These are phyloP conservation scores for Pachyrhizus erosus DNA, from an alignment of 306 rosid species.

Conservation along the genomic window DNA sequence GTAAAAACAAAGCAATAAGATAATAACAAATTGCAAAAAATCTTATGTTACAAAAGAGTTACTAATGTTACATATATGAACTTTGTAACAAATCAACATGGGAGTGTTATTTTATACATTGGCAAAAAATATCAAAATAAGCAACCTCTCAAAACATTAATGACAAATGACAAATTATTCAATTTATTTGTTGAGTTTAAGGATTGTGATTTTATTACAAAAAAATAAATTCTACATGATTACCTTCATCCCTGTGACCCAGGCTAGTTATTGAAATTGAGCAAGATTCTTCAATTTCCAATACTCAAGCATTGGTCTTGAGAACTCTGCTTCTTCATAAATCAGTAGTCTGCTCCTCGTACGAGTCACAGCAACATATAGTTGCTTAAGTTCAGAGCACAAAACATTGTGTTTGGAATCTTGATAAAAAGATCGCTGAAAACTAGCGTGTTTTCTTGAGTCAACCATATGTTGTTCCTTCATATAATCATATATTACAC, in stretches of 20 bases:
- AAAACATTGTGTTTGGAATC: constrained; percentile 64
- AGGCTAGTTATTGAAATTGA: constrained; percentile 55
- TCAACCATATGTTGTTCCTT: constrained; percentile 57
- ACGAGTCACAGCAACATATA: constrained; percentile 72
- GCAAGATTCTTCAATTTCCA: constrained; percentile 63
- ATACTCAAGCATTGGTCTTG: constrained; percentile 59
- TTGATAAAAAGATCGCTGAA: neutral
- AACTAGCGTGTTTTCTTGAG: neutral
- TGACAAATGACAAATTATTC: neutral
- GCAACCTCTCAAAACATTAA: neutral
- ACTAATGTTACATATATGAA: neutral
- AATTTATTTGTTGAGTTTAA: neutral
- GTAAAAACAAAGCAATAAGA: neutral
- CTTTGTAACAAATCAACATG: neutral
- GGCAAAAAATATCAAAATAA: neutral
- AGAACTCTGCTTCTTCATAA: constrained; percentile 51
- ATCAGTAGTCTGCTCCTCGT: constrained; percentile 69
- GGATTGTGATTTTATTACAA: neutral
- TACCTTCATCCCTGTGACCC: constrained; percentile 57
- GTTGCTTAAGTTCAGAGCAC: constrained; percentile 74
- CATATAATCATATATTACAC: constrained; percentile 66
- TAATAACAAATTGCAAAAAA: neutral
- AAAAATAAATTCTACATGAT: neutral
- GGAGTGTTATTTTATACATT: neutral
- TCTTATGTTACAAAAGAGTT: neutral